Percentiles rank a stretch among this genome's conserved stretches.
These are phyloP conservation scores for Phoma sp. DNA, from an alignment of 2,329 filamentous ascomycete species.

Conservation along the genomic window DNA sequence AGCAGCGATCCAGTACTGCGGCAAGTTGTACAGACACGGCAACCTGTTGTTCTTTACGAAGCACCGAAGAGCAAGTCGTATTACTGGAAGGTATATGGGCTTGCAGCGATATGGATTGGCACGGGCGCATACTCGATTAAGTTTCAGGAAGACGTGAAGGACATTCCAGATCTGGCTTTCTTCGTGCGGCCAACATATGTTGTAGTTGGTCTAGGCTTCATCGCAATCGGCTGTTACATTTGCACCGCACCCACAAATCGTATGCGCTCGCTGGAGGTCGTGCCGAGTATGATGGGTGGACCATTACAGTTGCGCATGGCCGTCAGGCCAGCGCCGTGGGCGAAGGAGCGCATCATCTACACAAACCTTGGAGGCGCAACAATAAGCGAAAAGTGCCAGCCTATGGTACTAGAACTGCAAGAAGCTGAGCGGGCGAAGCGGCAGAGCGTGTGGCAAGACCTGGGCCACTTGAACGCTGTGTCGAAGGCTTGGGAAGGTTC, in stretches of 20 bases:
- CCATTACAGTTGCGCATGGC: conserved; percentile 42
- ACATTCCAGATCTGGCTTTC: conserved; percentile 36
- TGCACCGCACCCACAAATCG: conserved; percentile 42
- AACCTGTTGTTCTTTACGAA: conserved; percentile 45
- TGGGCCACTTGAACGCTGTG: conserved; percentile 34
- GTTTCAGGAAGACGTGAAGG: conserved; percentile 42
- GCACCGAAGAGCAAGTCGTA: conserved; percentile 38
- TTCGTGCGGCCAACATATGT: conserved; percentile 46
- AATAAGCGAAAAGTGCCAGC: conserved; percentile 43
- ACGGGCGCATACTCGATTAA: conserved; percentile 40
- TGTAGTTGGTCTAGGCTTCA: conserved; percentile 38
- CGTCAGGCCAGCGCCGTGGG: conserved; percentile 33
- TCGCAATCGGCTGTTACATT: conserved; percentile 41
- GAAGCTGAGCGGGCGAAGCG: conserved; percentile 40
- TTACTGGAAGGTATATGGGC: conserved; percentile 38
- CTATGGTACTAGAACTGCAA: conserved; percentile 38
- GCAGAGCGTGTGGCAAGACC: conserved; percentile 37
- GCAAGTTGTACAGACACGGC: conserved; percentile 37
- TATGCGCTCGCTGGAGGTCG: conserved; percentile 39
- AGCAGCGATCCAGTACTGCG: conserved; percentile 45
- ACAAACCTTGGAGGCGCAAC: conserved; percentile 38
- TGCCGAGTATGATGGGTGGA: conserved; percentile 40
- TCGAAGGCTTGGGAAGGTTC: conserved; percentile 35
- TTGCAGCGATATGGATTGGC: conserved; percentile 35
- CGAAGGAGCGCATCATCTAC: conserved; percentile 38